Conservation (phyloP, 2,329 filamentous ascomycete genomes). For the Aureobasidium melanogenum region DNA sequence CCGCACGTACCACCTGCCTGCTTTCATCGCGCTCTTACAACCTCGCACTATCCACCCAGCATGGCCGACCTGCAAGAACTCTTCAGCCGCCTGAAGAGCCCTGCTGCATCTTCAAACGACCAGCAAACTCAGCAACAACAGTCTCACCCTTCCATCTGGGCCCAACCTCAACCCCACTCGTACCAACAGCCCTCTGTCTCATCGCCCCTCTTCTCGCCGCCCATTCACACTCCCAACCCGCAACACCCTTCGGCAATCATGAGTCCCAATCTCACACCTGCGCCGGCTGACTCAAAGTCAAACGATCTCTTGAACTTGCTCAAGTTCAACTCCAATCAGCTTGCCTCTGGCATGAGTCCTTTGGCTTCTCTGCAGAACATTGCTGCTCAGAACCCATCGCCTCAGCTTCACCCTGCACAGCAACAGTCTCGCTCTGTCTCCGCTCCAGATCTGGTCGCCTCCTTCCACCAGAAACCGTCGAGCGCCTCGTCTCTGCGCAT, state of each 20-base stretch:
- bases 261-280: conserved; percentile 35
- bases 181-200: conserved; percentile 51
- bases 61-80: conserved; percentile 39
- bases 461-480: conserved; percentile 41
- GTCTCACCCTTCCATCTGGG: conserved; percentile 18
- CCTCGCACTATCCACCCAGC: conserved; percentile 9
- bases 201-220: conserved; percentile 50
- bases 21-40: neutral
- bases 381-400: conserved; percentile 2
- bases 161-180: conserved; percentile 21
- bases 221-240: conserved; percentile 44
- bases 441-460: conserved; percentile 49
- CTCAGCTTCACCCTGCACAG: conserved; percentile 1
- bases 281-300: conserved; percentile 15
- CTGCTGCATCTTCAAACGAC: conserved; percentile 2
- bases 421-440: conserved; percentile 31
- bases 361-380: conserved; percentile 30
- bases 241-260: conserved; percentile 50
- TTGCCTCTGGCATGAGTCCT: conserved; percentile 22
- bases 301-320: conserved; percentile 54
- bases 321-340: conserved; percentile 49
- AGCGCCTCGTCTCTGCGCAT: conserved; percentile 20
- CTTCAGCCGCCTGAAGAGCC: conserved; percentile 33
- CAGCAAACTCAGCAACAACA: conserved; percentile 11
- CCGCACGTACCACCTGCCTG: neutral